Evolutionary conservation across 2,329 filamentous ascomycete genomes (phyloP), one percentile per base, ranked within the genome.

Genomic region (Talaromyces sp.): DNA sequence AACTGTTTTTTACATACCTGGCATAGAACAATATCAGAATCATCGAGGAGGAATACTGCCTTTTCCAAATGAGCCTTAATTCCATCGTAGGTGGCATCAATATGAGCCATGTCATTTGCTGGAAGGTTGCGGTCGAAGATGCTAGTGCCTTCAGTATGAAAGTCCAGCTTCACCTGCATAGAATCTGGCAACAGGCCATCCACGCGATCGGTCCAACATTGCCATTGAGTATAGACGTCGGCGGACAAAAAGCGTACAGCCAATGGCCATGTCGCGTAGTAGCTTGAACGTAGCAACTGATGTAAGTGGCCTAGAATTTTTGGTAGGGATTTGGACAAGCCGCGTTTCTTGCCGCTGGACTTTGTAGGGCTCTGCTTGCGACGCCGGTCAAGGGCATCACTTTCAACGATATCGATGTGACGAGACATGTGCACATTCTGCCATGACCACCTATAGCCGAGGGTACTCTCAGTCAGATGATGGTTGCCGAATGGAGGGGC

Each of bases 191-290:
- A 66, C 31, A 77, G 70, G 54, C 81, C 79, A 54, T 80, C 72
- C 2, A 81, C 79, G 1, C 79, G 73, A 3, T 78, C 74, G 51
- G 80, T 81, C 79, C 83, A 87, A 54, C 74, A 79, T 19, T 80
- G 71, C 93, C 93, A 97, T 1, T 83, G 80, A 21, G 76, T 76
- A 66, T 89, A 83, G 0, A 91, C 87, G 61, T 93, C 89, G 3
- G 79, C 76, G 2, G 81, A 80, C 66, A 96, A 93, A 74, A 97
- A 93, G 26, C 89, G 87, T 53, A 97, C 71, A 57, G 84, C 84
- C 57, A 99, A 79, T 21, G 93, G 93, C 93, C 92, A 96, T 52
- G 86, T 80, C 17, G 80, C 78, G 71, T 97, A 97, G 72, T 90
- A 94, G 2, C 85, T 83, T 2, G 92, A 89, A 0, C 88, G 83